Percentiles rank a stretch among this genome's conserved stretches.
phyloP scores from a whole-genome alignment of 78 protist genomes.

The Bodo saltans region DNA sequence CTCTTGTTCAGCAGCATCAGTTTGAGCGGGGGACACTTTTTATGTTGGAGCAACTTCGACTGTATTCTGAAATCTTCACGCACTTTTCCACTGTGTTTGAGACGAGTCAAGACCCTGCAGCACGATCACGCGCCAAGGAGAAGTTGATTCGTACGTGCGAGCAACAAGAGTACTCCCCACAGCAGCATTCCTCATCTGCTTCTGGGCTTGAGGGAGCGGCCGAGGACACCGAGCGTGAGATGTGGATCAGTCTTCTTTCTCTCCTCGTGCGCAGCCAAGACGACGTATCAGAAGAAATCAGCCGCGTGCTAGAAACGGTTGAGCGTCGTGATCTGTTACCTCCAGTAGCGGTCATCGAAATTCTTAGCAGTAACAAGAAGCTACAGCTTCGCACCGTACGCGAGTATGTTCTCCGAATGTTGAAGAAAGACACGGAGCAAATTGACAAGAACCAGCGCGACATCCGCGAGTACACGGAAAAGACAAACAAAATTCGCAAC shows the following conservation, averaged over 20 bases:
- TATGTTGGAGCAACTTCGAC: constrained; percentile 53
- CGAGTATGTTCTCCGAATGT: constrained; percentile 57
- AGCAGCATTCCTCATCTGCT: no score
- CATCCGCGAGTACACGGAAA: constrained; percentile 51
- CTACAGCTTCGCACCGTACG: constrained; percentile 28
- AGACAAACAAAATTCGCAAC: constrained; percentile 62
- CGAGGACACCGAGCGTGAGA: constrained; percentile 74
- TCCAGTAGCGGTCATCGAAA: constrained; percentile 82
- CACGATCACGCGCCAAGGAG: constrained; percentile 33
- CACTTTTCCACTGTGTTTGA: constrained; percentile 70
- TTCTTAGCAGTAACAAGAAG: constrained; percentile 28
- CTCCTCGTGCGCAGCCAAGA: not conserved
- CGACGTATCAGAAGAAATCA: constrained; percentile 27
- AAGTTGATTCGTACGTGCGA: constrained; percentile 59
- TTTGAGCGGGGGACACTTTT: constrained; percentile 68
- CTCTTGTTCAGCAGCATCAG: constrained; percentile 58
- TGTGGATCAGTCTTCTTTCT: constrained; percentile 65
- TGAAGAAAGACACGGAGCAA: constrained; percentile 47
- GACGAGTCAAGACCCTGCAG: not conserved
- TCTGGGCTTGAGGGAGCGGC: not conserved
- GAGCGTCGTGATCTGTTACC: constrained; percentile 73
- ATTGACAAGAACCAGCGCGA: constrained; percentile 47
- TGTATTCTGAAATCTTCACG: constrained; percentile 66
- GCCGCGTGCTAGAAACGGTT: constrained; percentile 34
- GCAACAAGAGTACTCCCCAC: constrained; percentile 57